Evolutionary conservation across 495 filamentous ascomycete species (phyloP).

Genomic region (Penicillium argentinense): DNA sequence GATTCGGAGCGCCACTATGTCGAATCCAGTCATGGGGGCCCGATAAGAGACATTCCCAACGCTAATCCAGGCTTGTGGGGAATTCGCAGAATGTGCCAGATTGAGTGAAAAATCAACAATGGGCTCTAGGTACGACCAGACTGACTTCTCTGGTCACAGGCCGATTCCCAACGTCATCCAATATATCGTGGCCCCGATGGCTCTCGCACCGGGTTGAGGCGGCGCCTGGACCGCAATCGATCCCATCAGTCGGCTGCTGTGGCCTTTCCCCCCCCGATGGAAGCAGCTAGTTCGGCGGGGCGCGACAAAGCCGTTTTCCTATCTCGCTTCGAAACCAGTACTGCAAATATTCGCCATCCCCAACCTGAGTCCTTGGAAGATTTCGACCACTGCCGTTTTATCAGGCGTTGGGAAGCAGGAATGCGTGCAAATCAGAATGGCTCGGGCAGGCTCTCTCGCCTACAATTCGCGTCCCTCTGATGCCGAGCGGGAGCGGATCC

Average conservation of each 20-base stretch:
- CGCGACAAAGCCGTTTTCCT: background rate
- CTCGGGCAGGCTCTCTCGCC: constrained; percentile 9
- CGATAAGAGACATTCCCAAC: too few species aligned
- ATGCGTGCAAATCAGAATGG: constrained; percentile 9
- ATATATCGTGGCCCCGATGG: background rate
- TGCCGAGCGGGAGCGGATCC: constrained; percentile 23
- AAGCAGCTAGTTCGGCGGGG: background rate
- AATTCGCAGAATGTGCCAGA: too few species aligned
- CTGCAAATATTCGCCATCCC: too few species aligned
- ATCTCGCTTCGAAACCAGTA: background rate
- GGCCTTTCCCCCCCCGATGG: background rate
- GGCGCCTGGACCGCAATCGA: background rate
- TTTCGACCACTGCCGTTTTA: too few species aligned
- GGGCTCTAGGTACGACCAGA: too few species aligned
- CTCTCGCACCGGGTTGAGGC: background rate
- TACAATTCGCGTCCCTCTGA: constrained; percentile 14
- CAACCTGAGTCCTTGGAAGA: too few species aligned
- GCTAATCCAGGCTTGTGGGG: too few species aligned
- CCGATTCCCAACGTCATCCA: background rate
- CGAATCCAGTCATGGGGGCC: too few species aligned
- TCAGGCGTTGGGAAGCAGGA: background rate
- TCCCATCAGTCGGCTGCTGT: background rate
- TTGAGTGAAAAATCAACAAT: too few species aligned
- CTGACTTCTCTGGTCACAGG: too few species aligned
- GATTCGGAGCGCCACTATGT: too few species aligned